These are phyloP conservation scores for Marchantia paleacea DNA, from an alignment of 225 moss, liverwort and hornwort genomes.

Conservation along the genomic window DNA sequence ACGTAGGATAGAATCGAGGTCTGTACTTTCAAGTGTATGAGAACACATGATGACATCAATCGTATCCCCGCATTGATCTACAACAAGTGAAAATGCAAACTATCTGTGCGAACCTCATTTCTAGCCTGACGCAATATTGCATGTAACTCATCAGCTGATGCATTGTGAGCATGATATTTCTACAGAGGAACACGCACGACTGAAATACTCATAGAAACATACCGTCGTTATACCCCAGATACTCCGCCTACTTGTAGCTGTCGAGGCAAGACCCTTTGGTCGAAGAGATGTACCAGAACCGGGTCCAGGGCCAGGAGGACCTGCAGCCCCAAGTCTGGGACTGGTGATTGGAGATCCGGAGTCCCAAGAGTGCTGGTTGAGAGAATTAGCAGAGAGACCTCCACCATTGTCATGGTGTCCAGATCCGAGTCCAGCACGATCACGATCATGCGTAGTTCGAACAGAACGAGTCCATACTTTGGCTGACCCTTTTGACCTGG, in stretches of 20 bases:
- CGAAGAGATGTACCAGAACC: slow-evolving; percentile 47
- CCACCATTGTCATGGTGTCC: slow-evolving; percentile 62
- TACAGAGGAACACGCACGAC: no score
- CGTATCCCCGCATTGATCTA: no score
- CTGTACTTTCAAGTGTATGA: no score
- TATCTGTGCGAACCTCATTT: no score
- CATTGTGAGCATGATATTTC: no score
- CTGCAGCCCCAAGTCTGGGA: slow-evolving; percentile 55
- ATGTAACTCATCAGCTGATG: no score
- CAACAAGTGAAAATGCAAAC: no score
- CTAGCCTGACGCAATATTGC: no score
- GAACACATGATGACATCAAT: no score
- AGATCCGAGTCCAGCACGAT: slow-evolving; percentile 44
- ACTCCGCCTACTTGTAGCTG: slow-evolving; percentile 65
- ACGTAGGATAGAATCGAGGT: no score
- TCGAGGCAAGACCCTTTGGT: slow-evolving; percentile 54
- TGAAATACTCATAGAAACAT: slow-evolving; percentile 2
- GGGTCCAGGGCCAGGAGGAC: slow-evolving; percentile 45
- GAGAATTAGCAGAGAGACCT: slow-evolving; percentile 46
- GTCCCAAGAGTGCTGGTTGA: slow-evolving; percentile 68
- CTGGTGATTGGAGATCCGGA: slow-evolving; percentile 63
- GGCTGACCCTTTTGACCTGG: slow-evolving; percentile 52
- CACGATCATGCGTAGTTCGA: slow-evolving; percentile 56
- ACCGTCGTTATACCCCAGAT: slow-evolving; percentile 74
- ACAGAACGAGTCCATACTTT: slow-evolving; percentile 68